Evolutionary conservation across 805 yeast species (phyloP), one percentile per base, ranked within the genome.

Genomic region (Candida glaebosa): DNA sequence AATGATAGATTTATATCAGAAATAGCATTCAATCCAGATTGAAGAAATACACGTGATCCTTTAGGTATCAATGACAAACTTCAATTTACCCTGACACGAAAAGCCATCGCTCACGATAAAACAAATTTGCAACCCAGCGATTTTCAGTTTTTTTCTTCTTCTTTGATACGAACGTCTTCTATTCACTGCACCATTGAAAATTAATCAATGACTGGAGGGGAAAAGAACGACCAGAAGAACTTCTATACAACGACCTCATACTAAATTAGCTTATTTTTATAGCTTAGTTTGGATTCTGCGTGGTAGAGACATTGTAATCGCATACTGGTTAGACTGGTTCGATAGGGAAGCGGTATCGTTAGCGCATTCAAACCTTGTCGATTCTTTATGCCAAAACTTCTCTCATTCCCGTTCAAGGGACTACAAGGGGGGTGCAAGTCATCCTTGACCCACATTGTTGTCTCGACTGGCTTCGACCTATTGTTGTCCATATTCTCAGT

Each of bases 151-250:
- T 22, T 22, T 10, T 22, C 26, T 22, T 51, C 45, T 52, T 59
- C 65, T 54, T 58, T 57, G 65, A 60, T 61, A 60, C 66, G 61
- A 54, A 56, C 44, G 67, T 62, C 49, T 60, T 62, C 67, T 59
- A 62, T 62, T 62, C 67, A 62, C 67, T 62, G 67, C 67, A 61
- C 67, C 66, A 54, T 59, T 53, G 54, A 32, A 39, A 32, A 32
- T 46, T 43, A 48, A 55, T 61, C 65, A 53, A 48, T 57, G 66
- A 61, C 39, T 61, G 67, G 67, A 62, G 67, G 67, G 67, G 67
- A 62, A 62, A 62, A 59, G 67, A 63, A 53, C 26, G 50, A 57
- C 66, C 46, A 60, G 65, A 60, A 32, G 28, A 49, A 59, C 10
- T 16, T 28, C 46, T 59, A 61, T 53, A 53, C 34, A 41, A 55